Evolutionary conservation across 192 early-diverging fungal genomes (phyloP).

Genomic region (Gorgonomyces haynaldii): DNA sequence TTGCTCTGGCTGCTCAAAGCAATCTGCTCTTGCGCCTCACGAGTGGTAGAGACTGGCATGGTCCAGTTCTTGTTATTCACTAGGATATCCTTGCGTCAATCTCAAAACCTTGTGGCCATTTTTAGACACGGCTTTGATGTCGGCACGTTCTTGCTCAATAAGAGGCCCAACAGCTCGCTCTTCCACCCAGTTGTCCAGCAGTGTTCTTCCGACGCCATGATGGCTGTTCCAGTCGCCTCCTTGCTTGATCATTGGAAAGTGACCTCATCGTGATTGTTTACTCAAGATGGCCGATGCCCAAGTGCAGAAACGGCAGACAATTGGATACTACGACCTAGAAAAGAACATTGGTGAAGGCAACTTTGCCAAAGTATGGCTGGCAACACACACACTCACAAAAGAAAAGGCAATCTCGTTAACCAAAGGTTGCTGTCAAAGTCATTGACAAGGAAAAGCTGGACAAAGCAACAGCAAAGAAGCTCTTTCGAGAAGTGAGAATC

Average conservation of each 20-base stretch:
- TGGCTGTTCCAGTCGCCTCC: conserved; percentile 27
- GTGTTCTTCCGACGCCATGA: conserved; percentile 36
- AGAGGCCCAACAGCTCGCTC: conserved; percentile 32
- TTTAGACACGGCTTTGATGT: conserved; percentile 21
- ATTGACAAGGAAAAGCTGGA: conserved; percentile 53
- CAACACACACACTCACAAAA: conserved; percentile 42
- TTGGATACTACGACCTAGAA: conserved; percentile 49
- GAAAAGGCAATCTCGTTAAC: conserved; percentile 32
- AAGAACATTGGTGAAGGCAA: conserved; percentile 51
- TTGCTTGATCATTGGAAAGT: not conserved
- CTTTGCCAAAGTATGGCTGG: conserved; percentile 50
- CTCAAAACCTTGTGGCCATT: conserved; percentile 21
- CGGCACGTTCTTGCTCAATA: conserved; percentile 22
- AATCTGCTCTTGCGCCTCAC: not conserved
- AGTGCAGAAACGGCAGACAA: no score
- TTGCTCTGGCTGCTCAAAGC: not conserved
- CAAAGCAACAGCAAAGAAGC: conserved; percentile 43
- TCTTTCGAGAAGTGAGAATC: conserved; percentile 52
- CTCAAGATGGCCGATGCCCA: no score
- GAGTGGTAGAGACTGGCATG: not conserved
- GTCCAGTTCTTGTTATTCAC: conserved; percentile 2
- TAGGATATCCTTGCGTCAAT: conserved; percentile 7
- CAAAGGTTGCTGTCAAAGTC: conserved; percentile 49
- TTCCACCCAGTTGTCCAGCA: conserved; percentile 47
- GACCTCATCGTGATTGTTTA: not conserved